Evolutionary conservation across 1,284 basidiomycete genomes (phyloP).

Genomic region (Cutaneotrichosporon arboriforme): DNA sequence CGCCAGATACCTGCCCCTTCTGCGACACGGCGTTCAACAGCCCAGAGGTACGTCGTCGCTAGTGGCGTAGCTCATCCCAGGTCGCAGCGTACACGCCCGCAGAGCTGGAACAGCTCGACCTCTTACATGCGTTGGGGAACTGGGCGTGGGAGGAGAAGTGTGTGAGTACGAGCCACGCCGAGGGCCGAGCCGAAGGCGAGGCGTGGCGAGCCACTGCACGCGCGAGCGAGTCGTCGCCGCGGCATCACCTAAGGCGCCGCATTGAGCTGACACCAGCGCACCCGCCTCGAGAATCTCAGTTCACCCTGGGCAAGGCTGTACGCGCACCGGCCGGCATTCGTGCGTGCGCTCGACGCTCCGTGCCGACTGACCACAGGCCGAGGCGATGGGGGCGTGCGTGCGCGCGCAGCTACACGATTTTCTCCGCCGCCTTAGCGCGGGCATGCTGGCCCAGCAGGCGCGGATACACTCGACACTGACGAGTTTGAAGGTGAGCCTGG

Average conservation of each 20-base stretch:
- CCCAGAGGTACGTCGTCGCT: neutral
- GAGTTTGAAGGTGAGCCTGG: slow-evolving; percentile 1
- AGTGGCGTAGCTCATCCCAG: neutral
- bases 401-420: neutral
- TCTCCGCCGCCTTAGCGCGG: neutral
- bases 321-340: neutral
- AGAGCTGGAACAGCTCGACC: slow-evolving; percentile 7
- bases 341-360: neutral
- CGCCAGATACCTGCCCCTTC: neutral
- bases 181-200: too few relatives aligned
- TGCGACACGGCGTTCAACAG: slow-evolving; percentile 1
- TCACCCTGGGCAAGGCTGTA: neutral
- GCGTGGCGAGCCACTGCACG: too few relatives aligned
- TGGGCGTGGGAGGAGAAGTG: slow-evolving; percentile 4
- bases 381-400: neutral
- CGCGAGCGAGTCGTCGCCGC: too few relatives aligned
- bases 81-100: slow-evolving; percentile 2
- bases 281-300: too few relatives aligned
- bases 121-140: slow-evolving; percentile 8
- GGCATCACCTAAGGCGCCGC: too few relatives aligned
- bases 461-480: slow-evolving; percentile 5
- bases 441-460: slow-evolving; percentile 3
- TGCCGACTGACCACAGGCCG: neutral
- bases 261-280: too few relatives aligned
- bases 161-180: too few relatives aligned